Evolutionary conservation across 768 basidiomycete genomes (phyloP), one percentile per base, ranked within the genome.

Genomic region (Lentinula sp.): DNA sequence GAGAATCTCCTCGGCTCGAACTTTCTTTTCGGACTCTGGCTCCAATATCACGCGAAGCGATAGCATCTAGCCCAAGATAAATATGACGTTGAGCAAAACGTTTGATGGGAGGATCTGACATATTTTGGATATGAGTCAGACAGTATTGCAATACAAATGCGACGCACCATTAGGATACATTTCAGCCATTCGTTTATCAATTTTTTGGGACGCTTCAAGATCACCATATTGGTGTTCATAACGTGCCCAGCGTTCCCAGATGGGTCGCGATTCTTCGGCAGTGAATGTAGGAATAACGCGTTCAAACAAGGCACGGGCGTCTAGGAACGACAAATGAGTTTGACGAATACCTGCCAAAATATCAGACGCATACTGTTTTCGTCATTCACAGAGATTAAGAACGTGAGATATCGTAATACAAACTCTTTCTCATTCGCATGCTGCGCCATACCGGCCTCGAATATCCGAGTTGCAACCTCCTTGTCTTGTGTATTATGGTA

Each of bases 151-250:
- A 52, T 53, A 15, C 36, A 53, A 42, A 46, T 2, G 51, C 8
- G 9, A 73, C 84, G 43, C 63, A 93, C 94, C 93, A 53, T 84
- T 84, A 0, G 94, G 87, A 73, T 93, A 98, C 0, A 87, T 85
- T 62, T 98, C 95, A 0, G 88, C 79, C 66, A 98, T 90, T 7
- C 97, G 85, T 63, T 87, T 86, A 72, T 97, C 95, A 51, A 98
- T 83, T 73, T 95, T 93, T 66, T 91, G 86, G 2, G 91, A 85
- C 1, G 91, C 89, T 46, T 91, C 87, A 39, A 95, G 78, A 72
- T 95, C 93, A n/a, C 93, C 93, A 68, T 91, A 98, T 67, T 92
- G 88, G 74, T 95, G 98, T 72, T 97, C 93, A 74, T 96, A 96
- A 59, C 89, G 81, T 4, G 94, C 88, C 97, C 95, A 98, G 48